These are phyloP conservation scores for Lichina pygmaea DNA, from an alignment of 495 filamentous ascomycete species.

Conservation along the genomic window DNA sequence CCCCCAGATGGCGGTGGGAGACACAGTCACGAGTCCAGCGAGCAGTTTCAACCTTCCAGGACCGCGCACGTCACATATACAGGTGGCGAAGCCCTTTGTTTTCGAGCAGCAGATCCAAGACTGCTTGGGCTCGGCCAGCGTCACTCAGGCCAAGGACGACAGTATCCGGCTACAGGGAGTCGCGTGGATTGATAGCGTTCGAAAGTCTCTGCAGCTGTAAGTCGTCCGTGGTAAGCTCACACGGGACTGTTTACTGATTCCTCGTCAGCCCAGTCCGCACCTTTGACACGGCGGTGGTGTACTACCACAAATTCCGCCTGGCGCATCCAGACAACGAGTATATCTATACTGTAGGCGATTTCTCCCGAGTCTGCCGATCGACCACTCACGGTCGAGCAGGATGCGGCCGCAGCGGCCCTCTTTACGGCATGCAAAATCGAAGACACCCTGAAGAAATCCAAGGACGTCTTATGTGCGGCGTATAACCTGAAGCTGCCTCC, in stretches of 20 bases:
- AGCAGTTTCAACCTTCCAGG: slow-evolving; percentile 4
- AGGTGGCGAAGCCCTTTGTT: slow-evolving; percentile 40
- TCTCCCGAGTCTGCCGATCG: too few relatives aligned
- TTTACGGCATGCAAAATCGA: slow-evolving; percentile 93
- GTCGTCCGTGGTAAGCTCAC: slow-evolving; percentile 1
- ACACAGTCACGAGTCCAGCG: neutral
- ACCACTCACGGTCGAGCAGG: slow-evolving; percentile 14
- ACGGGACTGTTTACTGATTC: slow-evolving; percentile 1
- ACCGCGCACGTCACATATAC: slow-evolving; percentile 46
- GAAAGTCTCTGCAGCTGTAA: slow-evolving; percentile 43
- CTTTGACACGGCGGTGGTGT: slow-evolving; percentile 57
- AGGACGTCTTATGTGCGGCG: slow-evolving; percentile 70
- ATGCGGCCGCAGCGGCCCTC: slow-evolving; percentile 65
- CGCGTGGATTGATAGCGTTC: slow-evolving; percentile 53
- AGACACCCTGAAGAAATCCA: slow-evolving; percentile 89
- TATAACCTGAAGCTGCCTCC: slow-evolving; percentile 55
- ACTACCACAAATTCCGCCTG: slow-evolving; percentile 75
- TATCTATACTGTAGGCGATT: slow-evolving; percentile 18
- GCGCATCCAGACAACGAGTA: slow-evolving; percentile 50
- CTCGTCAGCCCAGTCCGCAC: slow-evolving; percentile 42
- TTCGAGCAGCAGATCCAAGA: slow-evolving; percentile 33
- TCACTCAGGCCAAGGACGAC: slow-evolving; percentile 37
- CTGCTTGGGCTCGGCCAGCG: slow-evolving; percentile 24
- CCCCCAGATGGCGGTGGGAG: neutral
- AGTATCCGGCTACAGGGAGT: slow-evolving; percentile 46